A percentile compares a stretch with the other conserved stretches of the same genome.
phyloP scores from a whole-genome alignment of 805 yeast genomes.

The Yamadazyma scolyti region DNA sequence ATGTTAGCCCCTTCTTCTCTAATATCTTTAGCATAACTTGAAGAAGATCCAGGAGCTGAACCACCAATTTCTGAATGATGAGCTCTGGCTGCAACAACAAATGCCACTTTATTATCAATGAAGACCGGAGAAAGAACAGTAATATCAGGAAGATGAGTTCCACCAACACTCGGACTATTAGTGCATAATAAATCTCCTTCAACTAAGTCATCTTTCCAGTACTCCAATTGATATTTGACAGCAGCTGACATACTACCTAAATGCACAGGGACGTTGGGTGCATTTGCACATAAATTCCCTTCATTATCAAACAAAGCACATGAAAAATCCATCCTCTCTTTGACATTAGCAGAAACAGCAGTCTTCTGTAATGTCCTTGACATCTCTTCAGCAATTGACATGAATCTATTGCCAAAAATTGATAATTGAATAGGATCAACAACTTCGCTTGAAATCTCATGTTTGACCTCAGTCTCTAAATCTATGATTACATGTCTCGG shows the following conservation, averaged over 20 bases:
- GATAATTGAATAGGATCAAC: constrained; percentile 72
- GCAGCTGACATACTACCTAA: constrained; percentile 85
- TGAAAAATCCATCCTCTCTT: constrained; percentile 78
- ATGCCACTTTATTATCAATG: constrained; percentile 13
- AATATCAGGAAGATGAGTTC: constrained; percentile 77
- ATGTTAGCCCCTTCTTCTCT: constrained; percentile 19
- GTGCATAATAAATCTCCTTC: constrained; percentile 77
- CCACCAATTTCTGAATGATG: constrained; percentile 24
- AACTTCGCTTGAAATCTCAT: constrained; percentile 7
- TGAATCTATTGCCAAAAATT: constrained; percentile 77
- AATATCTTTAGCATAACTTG: constrained; percentile 16
- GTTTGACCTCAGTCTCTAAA: constrained; percentile 15
- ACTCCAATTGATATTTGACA: constrained; percentile 58
- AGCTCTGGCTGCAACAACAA: constrained; percentile 19
- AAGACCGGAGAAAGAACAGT: constrained; percentile 20
- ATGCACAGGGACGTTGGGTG: constrained; percentile 87
- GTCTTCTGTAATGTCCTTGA: constrained; percentile 77
- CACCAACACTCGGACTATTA: constrained; percentile 81
- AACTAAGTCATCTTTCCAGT: constrained; percentile 61
- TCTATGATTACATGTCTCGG: constrained; percentile 56
- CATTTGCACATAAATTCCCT: constrained; percentile 81
- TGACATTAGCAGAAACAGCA: constrained; percentile 77
- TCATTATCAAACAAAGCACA: constrained; percentile 76
- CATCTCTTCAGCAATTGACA: constrained; percentile 93
- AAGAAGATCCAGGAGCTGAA: constrained; percentile 16